phyloP scores from a whole-genome alignment of 805 yeast species.

The Zygosaccharomyces gambellarensis region DNA sequence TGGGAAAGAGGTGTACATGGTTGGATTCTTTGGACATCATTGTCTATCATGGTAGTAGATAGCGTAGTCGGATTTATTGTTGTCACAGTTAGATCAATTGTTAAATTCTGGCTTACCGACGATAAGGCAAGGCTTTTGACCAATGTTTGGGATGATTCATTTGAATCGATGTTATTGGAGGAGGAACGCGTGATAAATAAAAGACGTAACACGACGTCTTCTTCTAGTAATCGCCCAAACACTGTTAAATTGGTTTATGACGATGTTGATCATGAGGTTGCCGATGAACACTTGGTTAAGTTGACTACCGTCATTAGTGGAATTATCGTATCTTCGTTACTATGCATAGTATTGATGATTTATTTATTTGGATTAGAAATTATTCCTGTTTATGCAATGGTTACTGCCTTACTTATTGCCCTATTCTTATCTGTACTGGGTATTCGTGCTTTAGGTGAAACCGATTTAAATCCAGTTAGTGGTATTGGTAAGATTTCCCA shows the following conservation, averaged over 20 bases:
- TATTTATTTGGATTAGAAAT: conserved; percentile 58
- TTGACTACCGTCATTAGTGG: conserved; percentile 52
- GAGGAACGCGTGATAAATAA: conserved; percentile 31
- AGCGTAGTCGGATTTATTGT: conserved; percentile 75
- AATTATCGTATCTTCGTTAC: conserved; percentile 54
- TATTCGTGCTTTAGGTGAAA: conserved; percentile 92
- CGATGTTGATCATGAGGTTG: conserved; percentile 38
- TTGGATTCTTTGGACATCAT: conserved; percentile 92
- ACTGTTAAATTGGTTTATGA: conserved; percentile 30
- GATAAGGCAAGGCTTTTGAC: conserved; percentile 24
- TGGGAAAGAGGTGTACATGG: conserved; percentile 96
- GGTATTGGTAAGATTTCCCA: conserved; percentile 96
- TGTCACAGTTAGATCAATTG: conserved; percentile 45
- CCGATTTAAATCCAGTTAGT: conserved; percentile 93
- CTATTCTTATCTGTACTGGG: conserved; percentile 78
- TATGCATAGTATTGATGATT: conserved; percentile 63
- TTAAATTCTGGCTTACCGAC: conserved; percentile 23
- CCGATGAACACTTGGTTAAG: conserved; percentile 47
- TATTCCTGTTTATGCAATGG: conserved; percentile 66
- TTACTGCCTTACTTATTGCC: conserved; percentile 68
- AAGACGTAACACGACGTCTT: conserved; percentile 11
- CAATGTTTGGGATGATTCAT: conserved; percentile 28
- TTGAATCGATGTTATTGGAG: conserved; percentile 32
- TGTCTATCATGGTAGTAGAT: conserved; percentile 91
- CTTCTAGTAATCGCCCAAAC: conserved; percentile 18